A percentile compares a stretch with the other conserved stretches of the same genome.
phyloP scores from a whole-genome alignment of 116 monocot genomes.

The Dioscorea cayenensis region DNA sequence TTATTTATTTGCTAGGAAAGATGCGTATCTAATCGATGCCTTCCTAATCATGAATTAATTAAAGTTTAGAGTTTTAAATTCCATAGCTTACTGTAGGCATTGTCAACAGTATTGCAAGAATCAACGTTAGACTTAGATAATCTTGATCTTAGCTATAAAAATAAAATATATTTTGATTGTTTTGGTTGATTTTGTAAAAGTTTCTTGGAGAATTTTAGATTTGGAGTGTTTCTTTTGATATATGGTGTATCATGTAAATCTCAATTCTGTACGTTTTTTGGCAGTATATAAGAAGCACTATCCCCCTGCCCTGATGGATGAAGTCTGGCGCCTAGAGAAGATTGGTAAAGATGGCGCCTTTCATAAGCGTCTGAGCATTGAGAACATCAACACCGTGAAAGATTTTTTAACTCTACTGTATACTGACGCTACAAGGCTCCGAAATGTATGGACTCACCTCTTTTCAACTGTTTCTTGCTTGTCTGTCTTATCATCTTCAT shows the following conservation, averaged over 20 bases:
- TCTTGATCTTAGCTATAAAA: too few species aligned
- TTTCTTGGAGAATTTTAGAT: too few species aligned
- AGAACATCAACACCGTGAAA: slow-evolving; percentile 72
- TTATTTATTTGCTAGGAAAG: too few species aligned
- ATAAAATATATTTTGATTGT: too few species aligned
- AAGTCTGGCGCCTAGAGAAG: slow-evolving; percentile 97
- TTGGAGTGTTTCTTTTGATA: not conserved
- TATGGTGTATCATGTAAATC: not conserved
- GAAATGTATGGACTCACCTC: slow-evolving; percentile 46
- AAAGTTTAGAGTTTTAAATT: too few species aligned
- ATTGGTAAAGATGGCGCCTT: slow-evolving; percentile 96
- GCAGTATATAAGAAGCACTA: slow-evolving; percentile 98
- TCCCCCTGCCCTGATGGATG: slow-evolving; percentile 72
- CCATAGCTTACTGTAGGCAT: too few species aligned
- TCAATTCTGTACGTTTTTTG: slow-evolving; percentile 1
- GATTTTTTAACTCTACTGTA: slow-evolving; percentile 72
- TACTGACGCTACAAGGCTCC: slow-evolving; percentile 49
- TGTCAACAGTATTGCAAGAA: too few species aligned
- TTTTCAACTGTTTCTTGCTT: not conserved
- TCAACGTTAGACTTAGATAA: too few species aligned
- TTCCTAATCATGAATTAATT: too few species aligned
- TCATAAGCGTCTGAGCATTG: slow-evolving; percentile 71
- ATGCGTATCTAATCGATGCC: too few species aligned
- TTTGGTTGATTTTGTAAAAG: too few species aligned
- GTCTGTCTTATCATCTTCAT: not conserved